Evolutionary conservation across 306 rosid genomes (phyloP).

Genomic region (Gastrolobium villosum): DNA sequence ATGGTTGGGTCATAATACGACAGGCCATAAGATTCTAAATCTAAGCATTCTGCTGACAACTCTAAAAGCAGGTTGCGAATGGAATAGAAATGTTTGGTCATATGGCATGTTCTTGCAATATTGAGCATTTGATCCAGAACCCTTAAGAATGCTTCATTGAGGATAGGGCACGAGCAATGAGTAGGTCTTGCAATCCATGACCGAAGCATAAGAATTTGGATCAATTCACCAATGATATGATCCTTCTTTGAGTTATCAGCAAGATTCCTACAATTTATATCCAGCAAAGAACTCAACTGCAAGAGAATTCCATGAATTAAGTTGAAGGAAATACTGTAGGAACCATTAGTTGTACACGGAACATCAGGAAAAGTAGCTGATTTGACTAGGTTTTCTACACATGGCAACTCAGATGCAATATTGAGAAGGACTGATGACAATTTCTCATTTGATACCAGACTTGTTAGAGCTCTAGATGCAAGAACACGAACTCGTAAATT

Average conservation of each 20-base stretch:
- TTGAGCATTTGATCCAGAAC: slow-evolving; percentile 87
- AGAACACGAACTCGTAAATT: slow-evolving; percentile 90
- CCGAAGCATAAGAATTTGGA: slow-evolving; percentile 61
- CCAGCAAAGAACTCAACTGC: slow-evolving; percentile 84
- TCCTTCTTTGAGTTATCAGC: slow-evolving; percentile 84
- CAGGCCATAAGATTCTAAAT: slow-evolving; percentile 61
- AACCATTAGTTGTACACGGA: slow-evolving; percentile 40
- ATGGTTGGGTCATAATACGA: slow-evolving; percentile 82
- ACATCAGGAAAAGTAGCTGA: slow-evolving; percentile 43
- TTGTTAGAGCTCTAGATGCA: slow-evolving; percentile 91
- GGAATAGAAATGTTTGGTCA: slow-evolving; percentile 52
- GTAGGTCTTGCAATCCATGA: slow-evolving; percentile 80
- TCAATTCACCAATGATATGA: slow-evolving; percentile 69
- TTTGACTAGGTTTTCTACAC: slow-evolving; percentile 49
- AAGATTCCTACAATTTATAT: slow-evolving; percentile 79
- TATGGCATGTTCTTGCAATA: slow-evolving; percentile 67
- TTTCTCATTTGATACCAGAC: slow-evolving; percentile 89
- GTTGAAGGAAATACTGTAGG: slow-evolving; percentile 62
- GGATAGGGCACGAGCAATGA: slow-evolving; percentile 76
- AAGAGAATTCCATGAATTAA: slow-evolving; percentile 85
- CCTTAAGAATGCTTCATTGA: slow-evolving; percentile 73
- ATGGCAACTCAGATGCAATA: slow-evolving; percentile 81
- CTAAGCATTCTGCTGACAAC: slow-evolving; percentile 78
- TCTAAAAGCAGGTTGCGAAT: slow-evolving; percentile 72
- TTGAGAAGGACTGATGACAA: slow-evolving; percentile 73